Evolutionary conservation across 2,329 filamentous ascomycete species (phyloP), one percentile per base, ranked within the genome.

Genomic region (Pseudocercospora macadamiae): DNA sequence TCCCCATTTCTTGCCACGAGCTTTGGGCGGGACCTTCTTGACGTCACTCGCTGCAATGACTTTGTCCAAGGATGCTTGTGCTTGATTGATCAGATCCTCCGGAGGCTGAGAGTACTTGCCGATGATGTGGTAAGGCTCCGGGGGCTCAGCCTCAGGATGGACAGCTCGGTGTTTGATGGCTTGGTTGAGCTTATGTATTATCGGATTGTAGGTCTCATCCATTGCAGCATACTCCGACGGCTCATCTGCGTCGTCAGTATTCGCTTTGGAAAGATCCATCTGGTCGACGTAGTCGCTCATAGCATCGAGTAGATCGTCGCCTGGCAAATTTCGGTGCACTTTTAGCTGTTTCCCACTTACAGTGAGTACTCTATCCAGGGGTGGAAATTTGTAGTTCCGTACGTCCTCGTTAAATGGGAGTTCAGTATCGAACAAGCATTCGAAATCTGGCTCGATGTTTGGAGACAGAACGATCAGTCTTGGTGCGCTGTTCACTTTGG

Each of bases 401-500:
- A 97, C 82, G 70, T 99, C 95, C 77, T 99, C 95, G 2, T 91
- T 88, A 69, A 97, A 99, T 0, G 95, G 95, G 4, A 97, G 80
- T 32, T 95, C 91, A 1, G 96, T 83, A 70, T 99, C 95, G 63
- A 96, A 87, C 1, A 99, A 81, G 67, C 90, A 93, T 73, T 97
- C 93, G 64, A 90, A 86, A 23, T 90, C 87, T 2, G 83, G 80
- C 62, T 96, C 90, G 59, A 96, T 86, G 18, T 86, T 83, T 2
- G 95, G 95, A 4, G 89, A 88, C 42, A 99, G 82, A 12, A 97
- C 80, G 0, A 96, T 76, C 14, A 97, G 78, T 26, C 86, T 71
- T 0, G 95, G 93, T 2, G 90, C 84, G 65, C 90, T 92, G 66
- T 86, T 86, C 60, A 96, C 90, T 71, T 97, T 97, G 4, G 83